Evolutionary conservation across 768 basidiomycete species (phyloP).

Genomic region (Lactifluus volemus): DNA sequence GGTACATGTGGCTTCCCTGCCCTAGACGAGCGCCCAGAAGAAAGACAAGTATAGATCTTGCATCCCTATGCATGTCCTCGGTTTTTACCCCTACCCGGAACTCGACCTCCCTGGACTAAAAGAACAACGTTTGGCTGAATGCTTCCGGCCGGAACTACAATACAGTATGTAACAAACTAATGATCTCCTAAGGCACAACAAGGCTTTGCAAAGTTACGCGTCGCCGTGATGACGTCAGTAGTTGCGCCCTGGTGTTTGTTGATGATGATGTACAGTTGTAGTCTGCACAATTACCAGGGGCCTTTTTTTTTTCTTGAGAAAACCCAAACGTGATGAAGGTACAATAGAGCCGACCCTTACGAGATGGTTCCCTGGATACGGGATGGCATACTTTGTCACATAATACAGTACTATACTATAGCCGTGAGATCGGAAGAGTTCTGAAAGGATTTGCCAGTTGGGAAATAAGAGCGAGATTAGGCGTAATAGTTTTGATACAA

Average conservation of each 20-base stretch:
- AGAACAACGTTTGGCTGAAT: not conserved
- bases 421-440: constrained; percentile 7
- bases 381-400: not conserved
- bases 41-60: not conserved
- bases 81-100: not conserved
- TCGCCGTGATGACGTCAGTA: constrained; percentile 1
- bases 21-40: not conserved
- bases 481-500: not conserved
- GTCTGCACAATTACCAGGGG: not conserved
- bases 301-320: not conserved
- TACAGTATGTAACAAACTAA: not conserved
- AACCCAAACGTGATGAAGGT: not conserved
- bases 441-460: constrained; percentile 2
- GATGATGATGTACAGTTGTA: no score
- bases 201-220: not conserved
- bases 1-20: not conserved
- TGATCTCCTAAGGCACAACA: no score
- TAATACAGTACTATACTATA: not conserved
- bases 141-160: not conserved
- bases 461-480: constrained; percentile 5
- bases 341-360: not conserved
- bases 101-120: not conserved
- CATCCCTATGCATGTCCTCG: not conserved
- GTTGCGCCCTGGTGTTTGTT: not conserved
- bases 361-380: constrained; percentile 13